A percentile compares a stretch with the other conserved stretches of the same genome.
Conservation (phyloP, 106 monocot genomes). For the Agapanthus africanus region DNA sequence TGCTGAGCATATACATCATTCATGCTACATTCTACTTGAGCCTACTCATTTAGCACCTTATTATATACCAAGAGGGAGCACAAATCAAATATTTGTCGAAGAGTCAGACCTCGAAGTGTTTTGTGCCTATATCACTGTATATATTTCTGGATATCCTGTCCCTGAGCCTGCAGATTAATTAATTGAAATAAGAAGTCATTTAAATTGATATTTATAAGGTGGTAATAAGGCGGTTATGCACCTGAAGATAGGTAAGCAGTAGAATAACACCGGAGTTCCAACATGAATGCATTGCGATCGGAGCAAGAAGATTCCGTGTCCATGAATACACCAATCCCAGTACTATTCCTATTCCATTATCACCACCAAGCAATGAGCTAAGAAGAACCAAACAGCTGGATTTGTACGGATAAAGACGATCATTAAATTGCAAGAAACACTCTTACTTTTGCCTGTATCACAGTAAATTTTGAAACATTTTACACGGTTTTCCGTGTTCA, state of each 20-base stretch:
- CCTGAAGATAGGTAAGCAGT: conserved; percentile 26
- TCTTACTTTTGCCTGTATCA: too few species aligned
- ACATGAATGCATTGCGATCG: conserved; percentile 37
- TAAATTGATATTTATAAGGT: background rate
- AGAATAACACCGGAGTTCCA: conserved; percentile 45
- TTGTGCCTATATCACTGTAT: background rate
- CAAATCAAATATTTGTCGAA: background rate
- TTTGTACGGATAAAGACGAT: background rate
- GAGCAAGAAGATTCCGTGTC: conserved; percentile 42
- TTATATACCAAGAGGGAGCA: too few species aligned
- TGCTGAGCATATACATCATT: too few species aligned
- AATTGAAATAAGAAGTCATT: background rate
- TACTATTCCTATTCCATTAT: conserved; percentile 19
- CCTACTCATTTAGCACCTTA: too few species aligned
- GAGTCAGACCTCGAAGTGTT: background rate
- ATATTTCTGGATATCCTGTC: conserved; percentile 23
- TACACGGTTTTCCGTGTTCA: too few species aligned
- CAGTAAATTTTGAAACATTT: too few species aligned
- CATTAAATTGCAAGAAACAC: too few species aligned
- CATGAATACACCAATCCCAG: conserved; percentile 36
- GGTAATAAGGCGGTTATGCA: background rate
- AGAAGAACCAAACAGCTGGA: background rate
- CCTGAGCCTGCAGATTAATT: conserved; percentile 15
- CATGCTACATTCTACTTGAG: too few species aligned
- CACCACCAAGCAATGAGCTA: background rate